Evolutionary conservation across 257 asterid genomes (phyloP).

Genomic region (Solanum okadae): DNA sequence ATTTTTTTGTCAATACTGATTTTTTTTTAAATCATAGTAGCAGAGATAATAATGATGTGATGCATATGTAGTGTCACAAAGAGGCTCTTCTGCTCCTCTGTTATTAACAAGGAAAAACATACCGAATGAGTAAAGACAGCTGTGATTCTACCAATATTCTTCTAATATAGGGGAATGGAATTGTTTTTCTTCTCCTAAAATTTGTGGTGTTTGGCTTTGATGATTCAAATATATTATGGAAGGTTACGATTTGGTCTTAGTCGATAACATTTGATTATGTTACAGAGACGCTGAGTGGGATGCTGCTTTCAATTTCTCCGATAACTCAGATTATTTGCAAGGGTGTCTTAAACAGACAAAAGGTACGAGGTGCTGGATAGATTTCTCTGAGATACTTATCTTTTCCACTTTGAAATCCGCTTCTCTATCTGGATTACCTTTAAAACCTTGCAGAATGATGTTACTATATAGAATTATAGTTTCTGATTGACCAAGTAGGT

Average conservation of each 20-base stretch:
- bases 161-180: background rate
- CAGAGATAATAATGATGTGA: background rate
- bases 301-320: conserved; percentile 68
- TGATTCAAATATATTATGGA: background rate
- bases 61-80: background rate
- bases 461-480: background rate
- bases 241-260: background rate
- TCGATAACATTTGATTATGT: background rate
- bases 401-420: background rate
- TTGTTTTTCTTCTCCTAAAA: background rate
- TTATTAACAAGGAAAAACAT: background rate
- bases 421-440: background rate
- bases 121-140: background rate
- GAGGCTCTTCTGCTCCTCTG: background rate
- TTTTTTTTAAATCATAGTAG: background rate
- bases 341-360: conserved; percentile 37
- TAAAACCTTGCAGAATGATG: background rate
- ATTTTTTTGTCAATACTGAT: background rate
- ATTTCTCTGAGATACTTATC: background rate
- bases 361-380: conserved; percentile 22
- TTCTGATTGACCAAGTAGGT: background rate
- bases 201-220: background rate
- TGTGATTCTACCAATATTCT: background rate
- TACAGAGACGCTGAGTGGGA: conserved; percentile 78
- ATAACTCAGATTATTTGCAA: conserved; percentile 45